Evolutionary conservation across 2,329 filamentous ascomycete genomes (phyloP).

Genomic region (Acrocalymma vagum): DNA sequence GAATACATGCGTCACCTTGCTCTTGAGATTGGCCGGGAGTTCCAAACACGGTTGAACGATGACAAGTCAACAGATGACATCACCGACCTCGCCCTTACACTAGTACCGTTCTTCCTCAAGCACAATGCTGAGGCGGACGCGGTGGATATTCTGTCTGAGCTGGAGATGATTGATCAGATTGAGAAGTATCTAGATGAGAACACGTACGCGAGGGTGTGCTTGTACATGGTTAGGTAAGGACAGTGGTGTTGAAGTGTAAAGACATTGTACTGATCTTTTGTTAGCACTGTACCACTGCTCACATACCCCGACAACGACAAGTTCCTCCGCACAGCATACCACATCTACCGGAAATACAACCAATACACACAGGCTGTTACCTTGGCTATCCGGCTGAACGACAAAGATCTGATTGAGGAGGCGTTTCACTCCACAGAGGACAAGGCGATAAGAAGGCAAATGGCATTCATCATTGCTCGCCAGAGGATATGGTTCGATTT

Average conservation of each 20-base stretch:
- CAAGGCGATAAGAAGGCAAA: constrained; percentile 85
- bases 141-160: constrained; percentile 94
- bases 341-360: constrained; percentile 92
- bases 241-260: not conserved
- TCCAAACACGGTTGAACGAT: constrained; percentile 83
- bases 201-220: constrained; percentile 89
- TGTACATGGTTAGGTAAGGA: constrained; percentile 89
- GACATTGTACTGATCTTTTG: constrained; percentile 26
- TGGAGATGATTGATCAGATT: constrained; percentile 95
- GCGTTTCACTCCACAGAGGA: constrained; percentile 85
- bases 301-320: constrained; percentile 97
- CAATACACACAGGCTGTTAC: constrained; percentile 94
- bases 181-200: constrained; percentile 90
- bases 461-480: constrained; percentile 90
- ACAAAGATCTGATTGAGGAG: constrained; percentile 79
- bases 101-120: constrained; percentile 94
- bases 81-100: constrained; percentile 80
- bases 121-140: constrained; percentile 98
- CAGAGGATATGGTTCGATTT: constrained; percentile 87
- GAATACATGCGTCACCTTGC: constrained; percentile 97
- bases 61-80: constrained; percentile 87
- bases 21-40: constrained; percentile 94
- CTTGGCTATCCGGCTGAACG: constrained; percentile 91
- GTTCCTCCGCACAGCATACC: constrained; percentile 91
- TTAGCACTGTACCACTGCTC: constrained; percentile 91